phyloP scores from a whole-genome alignment of 1,284 basidiomycete genomes.

The Apiotrichum montevideense region DNA sequence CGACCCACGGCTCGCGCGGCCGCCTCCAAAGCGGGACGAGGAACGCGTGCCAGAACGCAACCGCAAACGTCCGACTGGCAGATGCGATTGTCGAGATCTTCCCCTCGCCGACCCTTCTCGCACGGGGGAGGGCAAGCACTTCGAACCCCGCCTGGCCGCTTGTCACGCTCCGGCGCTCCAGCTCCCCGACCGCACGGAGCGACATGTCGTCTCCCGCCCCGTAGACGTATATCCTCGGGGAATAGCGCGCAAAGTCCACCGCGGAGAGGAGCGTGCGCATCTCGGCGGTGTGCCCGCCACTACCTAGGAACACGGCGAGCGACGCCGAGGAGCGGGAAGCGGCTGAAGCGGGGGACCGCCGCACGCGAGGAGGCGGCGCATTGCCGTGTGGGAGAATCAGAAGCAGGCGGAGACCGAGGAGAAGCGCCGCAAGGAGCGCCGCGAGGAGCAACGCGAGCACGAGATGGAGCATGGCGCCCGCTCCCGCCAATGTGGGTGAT shows the following conservation, averaged over 20 bases:
- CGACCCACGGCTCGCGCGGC: constrained; percentile 53
- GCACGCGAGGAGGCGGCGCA: neutral
- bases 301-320: constrained; percentile 58
- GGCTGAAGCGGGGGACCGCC: too few species aligned
- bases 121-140: constrained; percentile 70
- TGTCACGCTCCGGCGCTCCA: constrained; percentile 54
- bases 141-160: constrained; percentile 47
- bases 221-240: constrained; percentile 71
- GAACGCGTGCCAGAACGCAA: constrained; percentile 57
- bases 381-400: constrained; percentile 7
- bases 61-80: constrained; percentile 57
- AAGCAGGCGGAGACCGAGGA: constrained; percentile 1
- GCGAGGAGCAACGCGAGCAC: neutral
- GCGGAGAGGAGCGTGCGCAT: constrained; percentile 68
- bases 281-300: constrained; percentile 92
- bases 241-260: constrained; percentile 70
- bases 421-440: neutral
- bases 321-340: constrained; percentile 1
- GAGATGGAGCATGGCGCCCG: too few species aligned
- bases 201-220: constrained; percentile 70
- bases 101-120: constrained; percentile 74
- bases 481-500: neutral
- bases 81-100: constrained; percentile 63
- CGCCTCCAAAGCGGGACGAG: constrained; percentile 49
- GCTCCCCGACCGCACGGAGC: constrained; percentile 37